These are phyloP conservation scores for Rhodamnia argentea DNA, from an alignment of 345 rosid species.

Conservation along the genomic window DNA sequence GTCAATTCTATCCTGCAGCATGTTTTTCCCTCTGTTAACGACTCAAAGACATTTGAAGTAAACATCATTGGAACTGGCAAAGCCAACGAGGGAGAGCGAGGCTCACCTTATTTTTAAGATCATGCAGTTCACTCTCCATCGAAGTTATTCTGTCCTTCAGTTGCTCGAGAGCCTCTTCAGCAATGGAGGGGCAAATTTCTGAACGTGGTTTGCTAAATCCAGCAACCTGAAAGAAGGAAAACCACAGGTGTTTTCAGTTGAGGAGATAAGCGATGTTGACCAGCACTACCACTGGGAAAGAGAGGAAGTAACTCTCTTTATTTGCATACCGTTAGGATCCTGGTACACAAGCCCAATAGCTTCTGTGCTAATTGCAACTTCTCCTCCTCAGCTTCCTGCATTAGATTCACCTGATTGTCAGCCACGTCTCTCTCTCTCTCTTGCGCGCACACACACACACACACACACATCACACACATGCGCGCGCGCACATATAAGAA, in stretches of 20 bases:
- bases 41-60: not conserved
- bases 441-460: not conserved
- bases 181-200: slow-evolving; percentile 49
- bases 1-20: slow-evolving; percentile 30
- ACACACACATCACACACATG: not conserved
- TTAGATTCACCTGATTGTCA: not conserved
- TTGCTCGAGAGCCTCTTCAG: slow-evolving; percentile 75
- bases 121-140: slow-evolving; percentile 58
- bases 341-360: slow-evolving; percentile 56
- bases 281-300: not conserved
- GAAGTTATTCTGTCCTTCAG: slow-evolving; percentile 44
- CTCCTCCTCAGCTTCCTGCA: slow-evolving; percentile 63
- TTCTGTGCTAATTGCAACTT: slow-evolving; percentile 58
- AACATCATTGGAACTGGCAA: not conserved
- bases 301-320: not conserved
- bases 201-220: slow-evolving; percentile 44
- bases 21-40: not conserved
- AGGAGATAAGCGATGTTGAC: not conserved
- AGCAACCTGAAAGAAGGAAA: slow-evolving; percentile 31
- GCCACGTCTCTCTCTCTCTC: not conserved
- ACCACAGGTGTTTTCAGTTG: not conserved
- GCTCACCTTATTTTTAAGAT: slow-evolving; percentile 48
- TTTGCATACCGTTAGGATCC: slow-evolving; percentile 49
- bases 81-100: not conserved
- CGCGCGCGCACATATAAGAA: not conserved